Evolutionary conservation across 2,329 filamentous ascomycete species (phyloP), one percentile per base, ranked within the genome.

Genomic region (Tolypocladium capitatum): DNA sequence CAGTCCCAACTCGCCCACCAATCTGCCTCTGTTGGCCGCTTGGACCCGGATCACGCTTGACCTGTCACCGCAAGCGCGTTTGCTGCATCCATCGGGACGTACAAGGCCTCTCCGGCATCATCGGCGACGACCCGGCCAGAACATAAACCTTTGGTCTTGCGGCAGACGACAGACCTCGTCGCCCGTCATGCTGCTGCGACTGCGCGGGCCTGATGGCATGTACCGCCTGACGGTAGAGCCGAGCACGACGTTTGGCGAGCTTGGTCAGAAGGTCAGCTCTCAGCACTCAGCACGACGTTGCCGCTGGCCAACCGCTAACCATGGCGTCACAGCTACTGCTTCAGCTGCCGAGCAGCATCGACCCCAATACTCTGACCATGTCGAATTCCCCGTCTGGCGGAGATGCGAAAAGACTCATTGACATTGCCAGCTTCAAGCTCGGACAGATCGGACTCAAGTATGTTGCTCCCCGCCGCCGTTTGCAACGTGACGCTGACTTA

Each of bases 181-280:
- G 49, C 42, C 61, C 62, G 69, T 62, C 54, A 95, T 95, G 81
- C 75, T 95, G 60, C 73, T 96, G 48, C 81, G 90, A 65, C 86
- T 95, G 57, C 83, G 90, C 59, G 89, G 89, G 63, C 88, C 86
- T 54, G 89, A 96, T 70, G 92, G 92, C 70, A 92, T 92, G 74
- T 83, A 90, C 67, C 84, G 92, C 57, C 73, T 97, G 59, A 86
- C 75, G 46, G 78, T 94, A 56, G 82, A 90, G 57, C 78, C 83
- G 45, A 74, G 76, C 38, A 81, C 86, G 53, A 81, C 82, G 0
- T 95, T 97, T 63, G 71, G 69, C 38, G 68, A 78, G n/a, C 68
- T 83, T 38, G 75, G 73, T 31, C 62, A 68, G 27, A 68, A 74
- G 67, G 78, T 80, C 62, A 51, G 48, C 38, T 30, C 16, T 30